phyloP scores from a whole-genome alignment of 331 rosid species.

The Malus hybrid region DNA sequence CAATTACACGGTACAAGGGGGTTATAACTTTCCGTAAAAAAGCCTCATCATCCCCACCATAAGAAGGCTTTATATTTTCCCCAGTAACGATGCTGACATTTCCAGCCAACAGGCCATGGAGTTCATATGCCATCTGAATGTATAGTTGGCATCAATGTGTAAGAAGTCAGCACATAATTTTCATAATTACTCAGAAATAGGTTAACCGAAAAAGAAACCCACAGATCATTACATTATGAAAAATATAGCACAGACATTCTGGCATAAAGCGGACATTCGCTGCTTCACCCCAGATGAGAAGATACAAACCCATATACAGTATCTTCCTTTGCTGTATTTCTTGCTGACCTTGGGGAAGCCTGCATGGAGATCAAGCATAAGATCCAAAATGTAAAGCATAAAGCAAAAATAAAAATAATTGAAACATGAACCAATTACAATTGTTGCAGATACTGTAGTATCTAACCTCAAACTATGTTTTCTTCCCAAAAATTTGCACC shows the following conservation, averaged over 20 bases:
- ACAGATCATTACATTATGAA: slow-evolving; percentile 57
- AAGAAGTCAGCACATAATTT: not conserved
- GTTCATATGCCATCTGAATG: slow-evolving; percentile 91
- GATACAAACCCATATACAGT: slow-evolving; percentile 84
- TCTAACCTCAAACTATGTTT: slow-evolving; percentile 83
- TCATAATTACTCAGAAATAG: not conserved
- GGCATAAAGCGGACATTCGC: slow-evolving; percentile 92
- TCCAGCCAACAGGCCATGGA: slow-evolving; percentile 95
- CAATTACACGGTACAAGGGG: slow-evolving; percentile 76
- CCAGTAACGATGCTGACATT: slow-evolving; percentile 98
- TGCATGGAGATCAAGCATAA: slow-evolving; percentile 14
- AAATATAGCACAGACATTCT: slow-evolving; percentile 87
- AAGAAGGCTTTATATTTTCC: slow-evolving; percentile 97
- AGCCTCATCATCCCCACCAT: slow-evolving; percentile 98
- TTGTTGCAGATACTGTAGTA: not conserved
- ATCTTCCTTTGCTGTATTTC: slow-evolving; percentile 80
- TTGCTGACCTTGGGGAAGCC: slow-evolving; percentile 82
- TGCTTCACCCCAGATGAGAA: slow-evolving; percentile 98
- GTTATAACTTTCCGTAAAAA: slow-evolving; percentile 86
- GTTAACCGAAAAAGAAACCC: not conserved
- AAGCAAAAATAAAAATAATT: not conserved
- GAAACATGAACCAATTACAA: not conserved
- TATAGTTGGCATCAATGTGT: slow-evolving; percentile 4
- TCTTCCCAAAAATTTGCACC: slow-evolving; percentile 94
- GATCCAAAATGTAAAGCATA: not conserved